Base-by-base conservation (phyloP, 768 basidiomycete genomes). In the Trichaptum fuscoviolaceum region DNA sequence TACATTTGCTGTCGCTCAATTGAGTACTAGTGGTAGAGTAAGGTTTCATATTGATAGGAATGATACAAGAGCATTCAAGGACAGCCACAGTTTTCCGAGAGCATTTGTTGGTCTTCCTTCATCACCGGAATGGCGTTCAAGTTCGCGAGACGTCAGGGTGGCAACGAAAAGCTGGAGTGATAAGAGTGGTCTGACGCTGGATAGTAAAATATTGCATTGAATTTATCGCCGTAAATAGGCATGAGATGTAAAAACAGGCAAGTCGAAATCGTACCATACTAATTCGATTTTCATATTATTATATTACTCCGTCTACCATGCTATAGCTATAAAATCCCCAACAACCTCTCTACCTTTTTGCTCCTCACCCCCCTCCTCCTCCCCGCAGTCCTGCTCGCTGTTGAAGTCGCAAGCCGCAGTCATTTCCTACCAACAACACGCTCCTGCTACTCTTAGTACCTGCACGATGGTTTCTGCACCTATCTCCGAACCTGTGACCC, bases 401-500 rank as follows among this genome's bases (percentile, higher is more conserved):
- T 30, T 30, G 8, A 30, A 30, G 30, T 30, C 30, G 8, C 2
- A 2, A 30, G 8, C 30, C 30, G 30, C 30, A 30, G 30, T 30
- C 8, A 8, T 30, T 30, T 52, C 59, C 3, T 61, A 5, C 59
- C 30, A 25, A 61, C 3, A 25, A 2, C 15, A 12, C 59, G 10
- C 59, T 15, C 59, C 59, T n/a, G 15, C 30, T 18, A 25, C 12
- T 18, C 10, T 61, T 17, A 25, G 24, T 61, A 24, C 59, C 59
- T 24, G 9, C 59, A 61, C 30, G 15, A 61, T 61, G 59, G 59
- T 61, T 23, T 12, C 59, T 34, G 59, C 59, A 15, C 59, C 59
- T 18, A 61, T 61, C 15, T 61, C 59, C 24, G 59, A 61, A 61
- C 59, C 59, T 23, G 59, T 61, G 10, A 25, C 59, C 15, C 59